Evolutionary conservation across 805 yeast species (phyloP).

Genomic region (Kodamaea lidongshanica): DNA sequence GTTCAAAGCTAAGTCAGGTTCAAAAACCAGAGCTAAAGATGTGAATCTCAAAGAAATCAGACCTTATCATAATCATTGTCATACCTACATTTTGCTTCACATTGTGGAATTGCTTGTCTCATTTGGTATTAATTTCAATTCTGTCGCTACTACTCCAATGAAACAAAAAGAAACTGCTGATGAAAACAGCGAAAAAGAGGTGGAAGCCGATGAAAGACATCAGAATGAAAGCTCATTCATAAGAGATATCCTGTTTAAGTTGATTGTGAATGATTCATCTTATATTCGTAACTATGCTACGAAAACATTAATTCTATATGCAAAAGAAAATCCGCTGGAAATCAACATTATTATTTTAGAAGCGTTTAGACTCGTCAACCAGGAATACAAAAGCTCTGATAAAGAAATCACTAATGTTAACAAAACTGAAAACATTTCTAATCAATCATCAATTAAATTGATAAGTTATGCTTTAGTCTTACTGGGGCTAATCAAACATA

Average conservation of each 20-base stretch:
- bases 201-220: constrained; percentile 8
- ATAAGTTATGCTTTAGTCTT: constrained; percentile 32
- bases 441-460: constrained; percentile 17
- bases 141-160: constrained; percentile 10
- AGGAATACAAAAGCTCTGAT: constrained; percentile 19
- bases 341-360: constrained; percentile 30
- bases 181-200: constrained; percentile 2
- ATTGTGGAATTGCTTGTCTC: constrained; percentile 29
- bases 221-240: constrained; percentile 19
- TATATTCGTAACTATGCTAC: constrained; percentile 33
- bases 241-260: constrained; percentile 24
- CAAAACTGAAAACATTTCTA: constrained; percentile 17
- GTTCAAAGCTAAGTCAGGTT: constrained; percentile 18
- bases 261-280: constrained; percentile 28
- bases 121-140: constrained; percentile 29
- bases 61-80: constrained; percentile 32
- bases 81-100: constrained; percentile 23
- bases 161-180: constrained; percentile 5
- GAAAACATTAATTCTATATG: constrained; percentile 25
- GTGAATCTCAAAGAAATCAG: constrained; percentile 13
- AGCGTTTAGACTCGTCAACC: constrained; percentile 24
- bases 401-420: constrained; percentile 7
- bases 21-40: constrained; percentile 16
- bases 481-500: constrained; percentile 30
- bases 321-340: constrained; percentile 26